Conservation (phyloP, 1,284 basidiomycete species). For the Ganoderma meredithae region DNA sequence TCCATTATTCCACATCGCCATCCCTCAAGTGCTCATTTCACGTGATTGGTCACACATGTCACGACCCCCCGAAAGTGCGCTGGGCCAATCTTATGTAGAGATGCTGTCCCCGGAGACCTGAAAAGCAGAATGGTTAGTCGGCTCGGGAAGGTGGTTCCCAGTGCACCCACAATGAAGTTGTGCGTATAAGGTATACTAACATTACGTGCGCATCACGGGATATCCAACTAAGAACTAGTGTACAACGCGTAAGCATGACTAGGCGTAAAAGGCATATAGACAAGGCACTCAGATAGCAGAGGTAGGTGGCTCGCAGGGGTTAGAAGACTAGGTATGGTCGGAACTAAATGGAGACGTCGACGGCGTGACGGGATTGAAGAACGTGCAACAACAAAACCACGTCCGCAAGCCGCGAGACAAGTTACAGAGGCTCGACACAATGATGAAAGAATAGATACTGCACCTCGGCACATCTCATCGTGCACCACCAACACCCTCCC, state of each 20-base stretch:
- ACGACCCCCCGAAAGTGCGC: neutral
- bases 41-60: neutral
- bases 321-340: neutral
- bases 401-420: neutral
- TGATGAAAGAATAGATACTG: neutral
- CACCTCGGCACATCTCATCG: neutral
- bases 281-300: neutral
- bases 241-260: slow-evolving; percentile 1
- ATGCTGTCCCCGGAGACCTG: neutral
- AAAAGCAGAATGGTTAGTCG: neutral
- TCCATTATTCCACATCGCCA: neutral
- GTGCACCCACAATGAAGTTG: neutral
- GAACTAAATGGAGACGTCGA: neutral
- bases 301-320: neutral
- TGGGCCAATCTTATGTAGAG: neutral
- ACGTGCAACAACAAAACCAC: neutral
- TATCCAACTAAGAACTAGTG: slow-evolving; percentile 12
- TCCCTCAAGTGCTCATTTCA: neutral
- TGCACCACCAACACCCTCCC: too few relatives aligned
- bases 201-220: slow-evolving; percentile 21
- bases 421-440: neutral
- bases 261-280: neutral
- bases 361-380: neutral
- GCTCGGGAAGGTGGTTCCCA: neutral
- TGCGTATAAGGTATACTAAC: slow-evolving; percentile 15